Evolutionary conservation across 441 rosid species (phyloP).

Genomic region (Adansonia madagascariensis): DNA sequence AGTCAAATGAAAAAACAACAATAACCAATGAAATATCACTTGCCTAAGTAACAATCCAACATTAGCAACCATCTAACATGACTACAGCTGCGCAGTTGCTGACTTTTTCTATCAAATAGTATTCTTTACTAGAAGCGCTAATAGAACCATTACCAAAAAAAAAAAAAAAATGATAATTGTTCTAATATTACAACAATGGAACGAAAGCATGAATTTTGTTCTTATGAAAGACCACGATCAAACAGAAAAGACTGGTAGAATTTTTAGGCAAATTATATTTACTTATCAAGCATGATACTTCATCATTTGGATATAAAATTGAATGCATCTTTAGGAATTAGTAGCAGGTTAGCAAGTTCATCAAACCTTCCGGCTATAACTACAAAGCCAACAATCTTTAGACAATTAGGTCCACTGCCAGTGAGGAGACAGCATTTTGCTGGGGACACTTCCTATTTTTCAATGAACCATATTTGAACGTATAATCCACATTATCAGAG

Average conservation of each 20-base stretch:
- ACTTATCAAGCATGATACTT: conserved; percentile 4
- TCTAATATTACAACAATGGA: background rate
- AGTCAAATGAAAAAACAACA: background rate
- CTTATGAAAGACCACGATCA: background rate
- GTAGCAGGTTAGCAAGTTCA: conserved; percentile 11
- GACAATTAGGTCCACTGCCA: conserved; percentile 7
- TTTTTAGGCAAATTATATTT: background rate
- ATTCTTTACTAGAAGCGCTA: background rate
- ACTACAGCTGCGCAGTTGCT: background rate
- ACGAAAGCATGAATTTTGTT: background rate
- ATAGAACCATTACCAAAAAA: background rate
- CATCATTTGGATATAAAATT: conserved; percentile 11
- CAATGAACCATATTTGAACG: background rate
- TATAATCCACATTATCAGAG: conserved; percentile 7
- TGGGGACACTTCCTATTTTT: background rate
- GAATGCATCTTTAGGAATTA: conserved; percentile 4
- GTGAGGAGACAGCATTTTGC: background rate
- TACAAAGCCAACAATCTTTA: background rate
- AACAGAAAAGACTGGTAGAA: background rate
- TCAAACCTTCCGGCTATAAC: conserved; percentile 8
- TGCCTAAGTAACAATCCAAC: conserved; percentile 5
- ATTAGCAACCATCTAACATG: background rate
- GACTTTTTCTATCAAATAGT: background rate
- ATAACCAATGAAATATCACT: background rate
- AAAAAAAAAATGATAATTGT: background rate